These are phyloP conservation scores for Verticillium dahliae DNA, from an alignment of 2,329 filamentous ascomycete species.

Conservation along the genomic window DNA sequence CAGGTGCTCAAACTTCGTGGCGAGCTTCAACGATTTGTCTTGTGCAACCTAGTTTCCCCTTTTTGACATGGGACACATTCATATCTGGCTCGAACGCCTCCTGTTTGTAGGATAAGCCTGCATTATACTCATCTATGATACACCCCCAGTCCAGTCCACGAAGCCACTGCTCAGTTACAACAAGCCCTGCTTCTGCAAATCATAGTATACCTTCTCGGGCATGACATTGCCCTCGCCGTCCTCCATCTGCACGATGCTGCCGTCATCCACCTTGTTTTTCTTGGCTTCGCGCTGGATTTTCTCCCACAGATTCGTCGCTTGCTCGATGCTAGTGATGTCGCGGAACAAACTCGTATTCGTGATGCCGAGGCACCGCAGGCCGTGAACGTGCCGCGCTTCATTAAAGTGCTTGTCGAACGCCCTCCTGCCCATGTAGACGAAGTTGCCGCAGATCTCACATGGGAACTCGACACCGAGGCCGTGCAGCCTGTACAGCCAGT, in stretches of 20 bases:
- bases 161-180: constrained; percentile 40
- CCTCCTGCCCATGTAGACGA: constrained; percentile 94
- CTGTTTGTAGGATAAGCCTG: neutral
- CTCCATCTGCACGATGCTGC: constrained; percentile 96
- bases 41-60: too few species aligned
- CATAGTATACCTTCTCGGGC: constrained; percentile 97
- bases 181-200: constrained; percentile 87
- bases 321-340: constrained; percentile 88
- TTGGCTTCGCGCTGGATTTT: constrained; percentile 86
- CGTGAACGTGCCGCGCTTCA: constrained; percentile 87
- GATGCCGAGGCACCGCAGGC: constrained; percentile 88
- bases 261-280: constrained; percentile 66
- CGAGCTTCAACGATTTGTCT: too few species aligned
- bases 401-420: constrained; percentile 99
- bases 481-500: constrained; percentile 97
- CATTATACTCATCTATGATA: neutral
- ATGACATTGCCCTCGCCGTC: constrained; percentile 96
- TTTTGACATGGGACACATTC: too few species aligned
- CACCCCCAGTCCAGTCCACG: neutral
- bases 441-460: constrained; percentile 97
- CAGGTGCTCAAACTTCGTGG: too few species aligned
- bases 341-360: constrained; percentile 86
- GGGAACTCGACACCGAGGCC: constrained; percentile 90
- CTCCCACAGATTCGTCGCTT: constrained; percentile 83
- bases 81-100: neutral